phyloP scores from a whole-genome alignment of 148 eudicot genomes.

The Camellia sinensis region DNA sequence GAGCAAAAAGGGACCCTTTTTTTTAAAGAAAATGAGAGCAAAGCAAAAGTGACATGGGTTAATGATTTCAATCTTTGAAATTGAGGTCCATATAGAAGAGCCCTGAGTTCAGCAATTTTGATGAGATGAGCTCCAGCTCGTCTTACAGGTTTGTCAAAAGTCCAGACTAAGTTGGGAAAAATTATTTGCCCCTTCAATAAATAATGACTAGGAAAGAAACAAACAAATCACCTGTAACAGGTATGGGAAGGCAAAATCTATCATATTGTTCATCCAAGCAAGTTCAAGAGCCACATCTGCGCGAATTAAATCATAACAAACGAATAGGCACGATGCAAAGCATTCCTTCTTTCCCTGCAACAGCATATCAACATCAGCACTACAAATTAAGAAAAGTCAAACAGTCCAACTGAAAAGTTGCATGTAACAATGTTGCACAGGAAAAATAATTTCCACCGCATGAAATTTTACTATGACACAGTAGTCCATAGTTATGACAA shows the following conservation, averaged over 20 bases:
- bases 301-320: slow-evolving; percentile 81
- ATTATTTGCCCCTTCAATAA: not conserved
- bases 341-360: slow-evolving; percentile 98
- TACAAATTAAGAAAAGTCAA: not conserved
- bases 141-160: not conserved
- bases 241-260: slow-evolving; percentile 97
- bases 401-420: not conserved
- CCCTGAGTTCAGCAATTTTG: not conserved
- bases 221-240: slow-evolving; percentile 67
- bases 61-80: not conserved
- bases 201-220: not conserved
- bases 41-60: not conserved
- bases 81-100: not conserved
- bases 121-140: not conserved
- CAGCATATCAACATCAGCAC: slow-evolving; percentile 14
- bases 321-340: slow-evolving; percentile 95
- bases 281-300: slow-evolving; percentile 90
- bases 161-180: not conserved
- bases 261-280: slow-evolving; percentile 97
- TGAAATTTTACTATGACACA: not conserved
- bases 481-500: not conserved
- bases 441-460: not conserved
- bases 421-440: not conserved
- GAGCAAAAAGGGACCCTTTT: not conserved
- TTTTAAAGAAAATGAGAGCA: not conserved